Evolutionary conservation across 768 basidiomycete genomes (phyloP), one percentile per base, ranked within the genome.

Genomic region (Pleurotus djamor): DNA sequence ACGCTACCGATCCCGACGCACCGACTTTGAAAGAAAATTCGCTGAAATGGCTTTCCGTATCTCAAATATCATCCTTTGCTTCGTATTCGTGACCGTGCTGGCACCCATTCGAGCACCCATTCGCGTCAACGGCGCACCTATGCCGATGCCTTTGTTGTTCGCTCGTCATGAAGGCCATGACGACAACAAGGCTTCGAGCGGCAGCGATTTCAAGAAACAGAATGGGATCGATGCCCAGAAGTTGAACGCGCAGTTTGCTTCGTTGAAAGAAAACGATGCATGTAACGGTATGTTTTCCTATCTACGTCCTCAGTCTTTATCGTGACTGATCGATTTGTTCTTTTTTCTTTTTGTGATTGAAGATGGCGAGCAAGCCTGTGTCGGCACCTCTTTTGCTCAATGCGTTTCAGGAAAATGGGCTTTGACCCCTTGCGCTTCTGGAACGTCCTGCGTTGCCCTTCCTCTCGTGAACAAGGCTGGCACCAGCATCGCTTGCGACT

Each of bases 181-280:
- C 57, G 61, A 68, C 34, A 41, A 49, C 21, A 52, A 55, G 36
- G 28, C 57, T 6, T n/a, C 52, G 5, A 64, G 59, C 17, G 56
- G 43, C 5, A 17, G 60, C 5, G 65, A 61, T 52, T 69, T 77
- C 55, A 54, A 68, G 34, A 68, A 74, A 58, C 71, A 79, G 61
- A 85, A 85, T 59, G 83, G 70, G 4, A 66, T 82, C 16, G 76
- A 76, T 43, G 83, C 83, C 9, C 82, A 82, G 63, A 72, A 76
- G 48, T 71, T 80, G 34, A 85, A 85, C 59, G 65, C 68, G 14
- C 69, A 82, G 58, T 88, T 85, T 68, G 68, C 73, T 34, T 63
- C 70, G 2, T 61, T 87, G 58, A 77, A 72, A 10, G 63, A 70
- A 0, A 71, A 67, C 9, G 79, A 84, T 63, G 43, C 80, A 0